Evolutionary conservation across 2,329 filamentous ascomycete genomes (phyloP).

Genomic region (Xylaria sp.): DNA sequence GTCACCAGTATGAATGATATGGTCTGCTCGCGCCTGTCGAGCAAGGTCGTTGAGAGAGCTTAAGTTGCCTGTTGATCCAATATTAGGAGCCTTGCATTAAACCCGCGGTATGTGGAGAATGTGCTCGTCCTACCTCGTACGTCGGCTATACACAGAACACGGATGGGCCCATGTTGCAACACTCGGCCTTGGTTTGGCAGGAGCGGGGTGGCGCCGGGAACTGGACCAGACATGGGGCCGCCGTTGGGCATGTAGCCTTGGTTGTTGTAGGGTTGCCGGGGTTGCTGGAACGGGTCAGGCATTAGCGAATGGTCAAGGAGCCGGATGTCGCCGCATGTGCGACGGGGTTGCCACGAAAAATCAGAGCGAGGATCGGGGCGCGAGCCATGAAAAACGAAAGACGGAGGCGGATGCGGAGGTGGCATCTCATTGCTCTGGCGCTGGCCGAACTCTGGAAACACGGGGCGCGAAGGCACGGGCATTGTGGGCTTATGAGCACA

Average conservation of each 20-base stretch:
- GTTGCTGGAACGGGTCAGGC: conserved; percentile 46
- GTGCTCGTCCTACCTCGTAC: conserved; percentile 68
- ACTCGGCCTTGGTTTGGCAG: conserved; percentile 75
- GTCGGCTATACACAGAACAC: conserved; percentile 77
- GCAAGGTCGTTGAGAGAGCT: conserved; percentile 96
- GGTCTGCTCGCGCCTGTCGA: conserved; percentile 91
- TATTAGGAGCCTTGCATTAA: conserved; percentile 39
- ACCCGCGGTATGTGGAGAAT: conserved; percentile 14
- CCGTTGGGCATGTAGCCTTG: conserved; percentile 73
- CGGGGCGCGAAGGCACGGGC: conserved; percentile 21
- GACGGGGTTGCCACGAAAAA: conserved; percentile 22
- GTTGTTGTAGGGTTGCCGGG: conserved; percentile 58
- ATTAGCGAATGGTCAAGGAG: conserved; percentile 37
- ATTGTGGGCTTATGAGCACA: conserved; percentile 12
- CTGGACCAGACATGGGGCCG: conserved; percentile 60
- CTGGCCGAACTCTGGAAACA: not conserved
- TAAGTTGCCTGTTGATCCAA: conserved; percentile 77
- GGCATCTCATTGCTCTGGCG: conserved; percentile 18
- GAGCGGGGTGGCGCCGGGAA: conserved; percentile 71
- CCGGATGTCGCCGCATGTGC: conserved; percentile 35
- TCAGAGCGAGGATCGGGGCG: conserved; percentile 4
- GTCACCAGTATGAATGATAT: conserved; percentile 98
- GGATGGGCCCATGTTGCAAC: conserved; percentile 72
- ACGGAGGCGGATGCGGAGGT: not conserved
- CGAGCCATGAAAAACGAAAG: not conserved